Evolutionary conservation across 768 basidiomycete genomes (phyloP).

Genomic region (Suillus alpinus): DNA sequence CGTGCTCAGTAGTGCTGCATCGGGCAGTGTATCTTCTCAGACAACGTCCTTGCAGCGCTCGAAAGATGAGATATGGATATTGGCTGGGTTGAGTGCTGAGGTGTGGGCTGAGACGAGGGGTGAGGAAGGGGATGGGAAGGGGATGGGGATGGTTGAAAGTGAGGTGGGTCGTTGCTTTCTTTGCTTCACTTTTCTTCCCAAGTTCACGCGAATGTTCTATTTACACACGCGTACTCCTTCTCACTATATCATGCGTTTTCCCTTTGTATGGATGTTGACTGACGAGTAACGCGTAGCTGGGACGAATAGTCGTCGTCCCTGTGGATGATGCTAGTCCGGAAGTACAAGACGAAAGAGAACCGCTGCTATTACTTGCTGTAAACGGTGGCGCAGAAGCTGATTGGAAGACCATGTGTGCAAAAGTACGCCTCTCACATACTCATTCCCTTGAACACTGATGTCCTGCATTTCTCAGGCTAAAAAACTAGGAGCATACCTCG

Average conservation of each 20-base stretch:
- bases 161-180: constrained; percentile 47
- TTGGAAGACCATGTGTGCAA: constrained; percentile 65
- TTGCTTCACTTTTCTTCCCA: constrained; percentile 1
- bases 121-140: constrained; percentile 24
- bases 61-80: constrained; percentile 73
- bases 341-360: constrained; percentile 37
- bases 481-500: constrained; percentile 30
- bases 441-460: not conserved
- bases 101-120: constrained; percentile 76
- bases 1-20: not conserved
- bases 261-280: not conserved
- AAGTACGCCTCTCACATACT: constrained; percentile 39
- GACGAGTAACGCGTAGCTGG: constrained; percentile 45
- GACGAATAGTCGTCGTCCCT: constrained; percentile 66
- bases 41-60: constrained; percentile 31
- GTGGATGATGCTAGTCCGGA: constrained; percentile 35
- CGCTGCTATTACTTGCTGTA: constrained; percentile 68
- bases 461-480: constrained; percentile 20
- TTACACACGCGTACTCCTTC: not conserved
- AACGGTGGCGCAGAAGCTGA: constrained; percentile 57
- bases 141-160: constrained; percentile 67
- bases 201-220: not conserved
- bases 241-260: too few species aligned
- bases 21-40: not conserved
- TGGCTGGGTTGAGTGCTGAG: constrained; percentile 70